phyloP scores from a whole-genome alignment of 129 eudicot genomes.

The Helianthus tuberosus region DNA sequence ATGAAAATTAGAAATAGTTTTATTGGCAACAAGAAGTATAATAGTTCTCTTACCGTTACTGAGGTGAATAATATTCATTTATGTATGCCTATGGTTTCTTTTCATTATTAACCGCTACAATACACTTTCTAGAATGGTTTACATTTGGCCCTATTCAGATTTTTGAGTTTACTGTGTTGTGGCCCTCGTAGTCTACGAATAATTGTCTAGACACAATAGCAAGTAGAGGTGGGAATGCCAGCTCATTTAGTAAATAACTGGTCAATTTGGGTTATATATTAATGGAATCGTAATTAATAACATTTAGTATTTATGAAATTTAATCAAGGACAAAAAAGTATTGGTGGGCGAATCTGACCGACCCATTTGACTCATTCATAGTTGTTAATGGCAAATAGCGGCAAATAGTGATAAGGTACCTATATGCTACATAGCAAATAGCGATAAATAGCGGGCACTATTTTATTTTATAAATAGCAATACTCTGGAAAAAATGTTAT shows the following conservation, averaged over 20 bases:
- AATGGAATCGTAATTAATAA: background rate
- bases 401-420: no score
- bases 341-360: background rate
- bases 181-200: background rate
- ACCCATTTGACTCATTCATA: no score
- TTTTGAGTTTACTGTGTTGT: background rate
- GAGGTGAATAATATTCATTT: background rate
- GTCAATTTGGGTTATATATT: background rate
- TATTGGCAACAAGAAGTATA: background rate
- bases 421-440: no score
- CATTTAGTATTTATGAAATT: background rate
- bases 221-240: background rate
- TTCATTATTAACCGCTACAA: conserved; percentile 1
- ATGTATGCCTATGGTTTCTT: background rate
- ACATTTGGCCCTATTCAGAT: background rate
- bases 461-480: no score
- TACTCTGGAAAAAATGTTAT: no score
- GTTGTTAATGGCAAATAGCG: no score
- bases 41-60: background rate
- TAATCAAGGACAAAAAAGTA: background rate
- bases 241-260: background rate
- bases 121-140: background rate
- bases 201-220: background rate
- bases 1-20: background rate
- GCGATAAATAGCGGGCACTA: no score